Base-by-base conservation (phyloP, 176 grass and related monocot genomes). In the Triticum urartu region DNA sequence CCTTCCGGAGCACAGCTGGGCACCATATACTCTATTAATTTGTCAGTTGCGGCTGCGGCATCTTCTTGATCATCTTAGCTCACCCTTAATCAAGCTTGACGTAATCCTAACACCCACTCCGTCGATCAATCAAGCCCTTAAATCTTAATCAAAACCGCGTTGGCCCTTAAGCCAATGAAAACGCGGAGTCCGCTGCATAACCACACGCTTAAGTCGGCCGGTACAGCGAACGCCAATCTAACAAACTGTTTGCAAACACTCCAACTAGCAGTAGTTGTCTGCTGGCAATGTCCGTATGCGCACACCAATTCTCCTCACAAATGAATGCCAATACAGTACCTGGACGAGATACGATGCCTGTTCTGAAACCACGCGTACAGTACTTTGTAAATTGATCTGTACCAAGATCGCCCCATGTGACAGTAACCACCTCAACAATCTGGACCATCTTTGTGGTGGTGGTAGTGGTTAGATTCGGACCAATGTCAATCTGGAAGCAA, bases 101-200 rank as follows among this genome's bases (percentile, higher is more conserved):
- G 85, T 47, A 75, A 75, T 84, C 75, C 66, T 7, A 9, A 9
- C 75, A 87, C 75, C 89, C 6, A 84, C 80, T 39, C 60, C 67
- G 67, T 43, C 45, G 80, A 87, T 80, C 59, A 87, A 52, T 32
- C 32, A 68, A 68, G 64, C 50, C 0, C 50, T 18, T 54, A 54
- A 54, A 15, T 77, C 83, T 21, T 68, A 68, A 35, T 35, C 25
- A 24, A 43, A 73, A 17, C 18, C 20, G 30, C 2, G 73, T 77
- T 12, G 56, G 62, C 39, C 63, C 33, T 43, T 71, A 28, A 38
- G 58, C 52, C 17, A 30, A 59, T 15, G 17, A 48, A 52, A 35
- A 10, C 38, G 72, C 18, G 11, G 26, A 71, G 2, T 18, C 30
- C 11, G 7, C 3, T 7, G 52, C 3, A 4, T 33, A 9, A 2